Conservation (phyloP, 257 asterid genomes). For the Mitragyna speciosa region DNA sequence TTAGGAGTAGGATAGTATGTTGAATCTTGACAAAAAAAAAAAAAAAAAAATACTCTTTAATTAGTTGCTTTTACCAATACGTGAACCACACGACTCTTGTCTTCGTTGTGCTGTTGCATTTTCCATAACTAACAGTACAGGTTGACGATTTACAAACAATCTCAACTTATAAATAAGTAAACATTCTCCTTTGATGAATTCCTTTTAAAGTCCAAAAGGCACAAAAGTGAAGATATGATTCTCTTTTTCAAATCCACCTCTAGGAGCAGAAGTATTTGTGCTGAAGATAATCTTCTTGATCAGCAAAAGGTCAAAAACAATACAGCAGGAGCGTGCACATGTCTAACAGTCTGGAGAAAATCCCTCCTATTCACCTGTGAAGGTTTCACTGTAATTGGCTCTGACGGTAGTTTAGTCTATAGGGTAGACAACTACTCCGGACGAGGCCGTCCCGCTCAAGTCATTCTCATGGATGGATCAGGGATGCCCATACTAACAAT, state of each 20-base stretch:
- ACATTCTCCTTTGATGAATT: neutral
- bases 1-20: too few relatives aligned
- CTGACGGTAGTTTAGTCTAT: slow-evolving; percentile 57
- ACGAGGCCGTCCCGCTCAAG: slow-evolving; percentile 28
- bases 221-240: slow-evolving; percentile 29
- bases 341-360: slow-evolving; percentile 77
- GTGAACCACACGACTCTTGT: neutral
- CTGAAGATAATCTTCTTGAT: slow-evolving; percentile 30
- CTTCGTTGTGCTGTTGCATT: slow-evolving; percentile 16
- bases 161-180: slow-evolving; percentile 16
- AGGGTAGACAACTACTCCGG: slow-evolving; percentile 69
- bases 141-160: neutral
- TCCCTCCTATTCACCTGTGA: slow-evolving; percentile 63
- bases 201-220: slow-evolving; percentile 26
- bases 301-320: slow-evolving; percentile 7
- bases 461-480: slow-evolving; percentile 68
- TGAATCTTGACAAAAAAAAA: too few relatives aligned
- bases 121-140: slow-evolving; percentile 2
- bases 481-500: slow-evolving; percentile 65
- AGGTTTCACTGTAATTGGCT: slow-evolving; percentile 69
- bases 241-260: slow-evolving; percentile 48
- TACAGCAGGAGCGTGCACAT: slow-evolving; percentile 20
- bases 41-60: too few relatives aligned
- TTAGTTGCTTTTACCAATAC: slow-evolving; percentile 17
- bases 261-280: slow-evolving; percentile 33